Percentiles rank a stretch among this genome's conserved stretches.
Conservation (phyloP, 768 basidiomycete species). For the Coprinopsis sp. region DNA sequence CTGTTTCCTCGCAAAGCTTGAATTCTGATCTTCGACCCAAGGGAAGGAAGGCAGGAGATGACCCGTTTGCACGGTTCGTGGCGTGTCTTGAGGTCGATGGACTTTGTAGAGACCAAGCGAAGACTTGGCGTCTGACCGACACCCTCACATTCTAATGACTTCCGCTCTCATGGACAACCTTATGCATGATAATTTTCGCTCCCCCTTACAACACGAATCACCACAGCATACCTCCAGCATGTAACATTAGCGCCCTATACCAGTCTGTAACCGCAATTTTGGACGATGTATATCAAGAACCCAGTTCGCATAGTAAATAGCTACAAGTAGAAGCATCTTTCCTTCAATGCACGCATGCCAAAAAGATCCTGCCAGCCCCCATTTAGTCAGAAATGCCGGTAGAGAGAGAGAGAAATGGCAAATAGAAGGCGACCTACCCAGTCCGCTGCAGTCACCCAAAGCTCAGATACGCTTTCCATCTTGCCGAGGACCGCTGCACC, state of each 20-base stretch:
- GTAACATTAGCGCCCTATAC: too few relatives aligned
- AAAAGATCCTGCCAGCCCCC: constrained; percentile 52
- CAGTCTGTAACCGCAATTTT: too few relatives aligned
- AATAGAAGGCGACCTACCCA: constrained; percentile 55
- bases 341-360: constrained; percentile 78
- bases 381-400: not conserved
- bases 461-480: constrained; percentile 84
- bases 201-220: not conserved
- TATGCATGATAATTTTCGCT: too few relatives aligned
- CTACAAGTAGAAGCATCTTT: constrained; percentile 77
- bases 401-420: too few relatives aligned
- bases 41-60: constrained; percentile 57
- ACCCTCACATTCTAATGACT: too few relatives aligned
- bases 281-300: too few relatives aligned
- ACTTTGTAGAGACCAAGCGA: constrained; percentile 51
- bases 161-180: too few relatives aligned
- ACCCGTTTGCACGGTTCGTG: constrained; percentile 42
- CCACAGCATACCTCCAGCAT: not conserved
- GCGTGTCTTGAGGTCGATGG: constrained; percentile 42
- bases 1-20: not conserved
- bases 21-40: constrained; percentile 22
- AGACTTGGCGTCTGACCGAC: constrained; percentile 47
- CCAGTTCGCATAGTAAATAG: constrained; percentile 5
- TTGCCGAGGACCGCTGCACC: constrained; percentile 88
- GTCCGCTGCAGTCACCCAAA: constrained; percentile 85